Evolutionary conservation across 2,329 filamentous ascomycete species (phyloP).

Genomic region (Hypoxylon sp.): DNA sequence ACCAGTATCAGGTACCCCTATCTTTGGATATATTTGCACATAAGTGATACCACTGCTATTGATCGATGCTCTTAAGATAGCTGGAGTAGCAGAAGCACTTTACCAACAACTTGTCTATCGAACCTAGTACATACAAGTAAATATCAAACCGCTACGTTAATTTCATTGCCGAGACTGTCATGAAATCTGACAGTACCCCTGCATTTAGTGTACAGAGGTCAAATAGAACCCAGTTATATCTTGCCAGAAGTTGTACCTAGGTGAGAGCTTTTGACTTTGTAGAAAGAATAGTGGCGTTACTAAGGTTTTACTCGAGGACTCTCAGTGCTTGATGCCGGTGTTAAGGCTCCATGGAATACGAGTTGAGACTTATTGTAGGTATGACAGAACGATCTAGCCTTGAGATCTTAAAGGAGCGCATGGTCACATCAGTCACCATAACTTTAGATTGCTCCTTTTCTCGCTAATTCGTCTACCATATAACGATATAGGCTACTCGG

Average conservation of each 20-base stretch:
- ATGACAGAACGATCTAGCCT: background rate
- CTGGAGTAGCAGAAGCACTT: background rate
- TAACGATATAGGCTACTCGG: background rate
- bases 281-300: background rate
- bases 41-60: background rate
- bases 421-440: background rate
- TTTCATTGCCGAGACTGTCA: background rate
- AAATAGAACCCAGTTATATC: background rate
- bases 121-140: background rate
- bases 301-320: background rate
- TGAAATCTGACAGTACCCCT: background rate
- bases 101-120: background rate
- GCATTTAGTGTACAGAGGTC: background rate
- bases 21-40: background rate
- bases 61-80: background rate
- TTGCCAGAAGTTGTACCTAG: background rate
- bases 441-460: background rate
- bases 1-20: background rate
- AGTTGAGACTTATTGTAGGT: background rate
- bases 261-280: background rate
- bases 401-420: background rate
- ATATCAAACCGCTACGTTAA: background rate
- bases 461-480: no score
- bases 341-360: background rate
- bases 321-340: background rate